A percentile compares a stretch with the other conserved stretches of the same genome.
phyloP scores from a whole-genome alignment of 768 basidiomycete species.

The Hericium alpestre region DNA sequence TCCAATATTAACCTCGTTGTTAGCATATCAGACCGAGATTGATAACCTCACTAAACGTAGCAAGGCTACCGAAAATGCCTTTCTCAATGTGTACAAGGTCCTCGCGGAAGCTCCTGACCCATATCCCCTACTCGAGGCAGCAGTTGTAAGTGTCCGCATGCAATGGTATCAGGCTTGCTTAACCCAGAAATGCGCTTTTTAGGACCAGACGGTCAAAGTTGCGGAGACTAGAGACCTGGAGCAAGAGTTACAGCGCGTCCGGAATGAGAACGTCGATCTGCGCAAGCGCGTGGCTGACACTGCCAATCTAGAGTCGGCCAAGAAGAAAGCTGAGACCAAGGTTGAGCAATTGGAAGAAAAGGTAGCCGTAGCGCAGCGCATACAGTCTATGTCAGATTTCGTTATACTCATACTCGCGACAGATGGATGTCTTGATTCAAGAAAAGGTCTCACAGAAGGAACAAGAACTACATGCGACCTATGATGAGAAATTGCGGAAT shows the following conservation, averaged over 20 bases:
- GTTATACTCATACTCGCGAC: not conserved
- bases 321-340: constrained; percentile 65
- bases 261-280: constrained; percentile 77
- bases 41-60: constrained; percentile 90
- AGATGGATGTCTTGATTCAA: constrained; percentile 93
- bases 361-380: constrained; percentile 29
- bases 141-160: constrained; percentile 48
- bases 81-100: constrained; percentile 93
- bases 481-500: constrained; percentile 91
- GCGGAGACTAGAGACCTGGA: constrained; percentile 75
- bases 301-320: constrained; percentile 50
- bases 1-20: not conserved
- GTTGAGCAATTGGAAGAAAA: constrained; percentile 77
- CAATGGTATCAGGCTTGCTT: not conserved
- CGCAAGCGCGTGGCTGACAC: constrained; percentile 60
- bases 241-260: constrained; percentile 56
- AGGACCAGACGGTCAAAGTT: constrained; percentile 92
- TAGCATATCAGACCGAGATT: constrained; percentile 94
- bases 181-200: not conserved
- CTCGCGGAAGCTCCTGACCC: constrained; percentile 96
- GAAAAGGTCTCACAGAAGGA: constrained; percentile 89
- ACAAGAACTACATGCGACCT: constrained; percentile 92
- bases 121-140: constrained; percentile 89
- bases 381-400: not conserved
- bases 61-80: constrained; percentile 88